Evolutionary conservation across 1,284 basidiomycete species (phyloP).

Genomic region (Fomitopsis pinicola): DNA sequence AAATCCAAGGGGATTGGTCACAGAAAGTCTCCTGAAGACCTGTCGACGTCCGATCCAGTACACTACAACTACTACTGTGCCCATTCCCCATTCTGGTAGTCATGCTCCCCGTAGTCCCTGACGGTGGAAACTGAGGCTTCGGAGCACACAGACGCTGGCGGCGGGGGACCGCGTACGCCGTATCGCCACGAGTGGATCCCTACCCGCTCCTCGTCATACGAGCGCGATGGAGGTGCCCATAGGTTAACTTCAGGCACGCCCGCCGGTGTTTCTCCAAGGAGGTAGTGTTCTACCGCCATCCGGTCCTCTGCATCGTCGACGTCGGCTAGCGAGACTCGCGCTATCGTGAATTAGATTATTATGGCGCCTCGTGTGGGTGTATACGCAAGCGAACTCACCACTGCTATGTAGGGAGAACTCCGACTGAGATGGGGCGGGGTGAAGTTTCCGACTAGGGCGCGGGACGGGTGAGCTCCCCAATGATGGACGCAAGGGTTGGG

Average conservation of each 20-base stretch:
- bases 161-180: neutral
- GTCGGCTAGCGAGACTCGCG: neutral
- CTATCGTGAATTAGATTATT: neutral
- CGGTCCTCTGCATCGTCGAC: neutral
- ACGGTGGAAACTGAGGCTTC: constrained; percentile 2
- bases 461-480: constrained; percentile 17
- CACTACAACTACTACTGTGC: no score
- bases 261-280: neutral
- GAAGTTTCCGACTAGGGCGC: constrained; percentile 17
- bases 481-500: constrained; percentile 37
- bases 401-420: constrained; percentile 42
- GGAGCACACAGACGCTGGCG: neutral
- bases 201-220: neutral
- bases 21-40: no score
- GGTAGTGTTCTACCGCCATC: neutral
- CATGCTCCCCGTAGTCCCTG: neutral
- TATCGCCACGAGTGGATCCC: neutral
- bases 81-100: neutral
- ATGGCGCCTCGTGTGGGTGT: neutral
- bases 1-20: neutral
- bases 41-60: no score
- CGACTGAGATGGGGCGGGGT: constrained; percentile 39
- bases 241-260: neutral
- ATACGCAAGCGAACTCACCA: constrained; percentile 26
- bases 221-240: neutral